Evolutionary conservation across 176 grass and related monocot species (phyloP), one percentile per base, ranked within the genome.

Genomic region (Eleusine indica): DNA sequence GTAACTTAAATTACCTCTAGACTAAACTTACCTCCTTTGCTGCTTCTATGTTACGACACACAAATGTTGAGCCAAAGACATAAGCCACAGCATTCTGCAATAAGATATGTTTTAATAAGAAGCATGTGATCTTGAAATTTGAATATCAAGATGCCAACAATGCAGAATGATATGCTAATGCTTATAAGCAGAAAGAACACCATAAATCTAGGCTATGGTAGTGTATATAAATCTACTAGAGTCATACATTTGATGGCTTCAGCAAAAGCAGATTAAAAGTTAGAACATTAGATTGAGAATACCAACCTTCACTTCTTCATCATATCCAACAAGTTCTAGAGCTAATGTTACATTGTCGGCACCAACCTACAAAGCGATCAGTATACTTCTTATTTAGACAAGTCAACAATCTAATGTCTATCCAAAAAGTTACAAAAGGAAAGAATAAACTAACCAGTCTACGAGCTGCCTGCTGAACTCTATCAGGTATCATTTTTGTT

Each of bases 1-100:
- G 29, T 70, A 25, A 69, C 18, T 39, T 48, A 66, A 86, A 13
- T 4, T 70, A 70, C 43, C 79, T 21, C 42, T 77, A 47, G 66
- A 79, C 40, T 76, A 78, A 81, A 15, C 38, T 65, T 90, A 99
- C 96, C 89, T 99, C 91, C 68, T 99, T 99, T 78, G 96, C 96
- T 22, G 87, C 84, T 78, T 96, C 87, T 68, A 68, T 92, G 87
- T 88, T 90, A 82, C 61, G 78, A 74, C 96, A 99, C 48, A 99
- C 93, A 92, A 99, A 99, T 84, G 96, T 90, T 39, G 93, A 94
- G 71, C 96, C 96, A 79, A 99, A 99, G 47, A 91, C 89, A 79
- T 73, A 94, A 64, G 87, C 48, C 83, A 99, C 87, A 56, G 96
- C 96, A 89, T 99, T 94, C 96, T 99, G 89, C 69, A 90, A 85